Evolutionary conservation across 257 asterid genomes (phyloP).

Genomic region (Agastache rugosa): DNA sequence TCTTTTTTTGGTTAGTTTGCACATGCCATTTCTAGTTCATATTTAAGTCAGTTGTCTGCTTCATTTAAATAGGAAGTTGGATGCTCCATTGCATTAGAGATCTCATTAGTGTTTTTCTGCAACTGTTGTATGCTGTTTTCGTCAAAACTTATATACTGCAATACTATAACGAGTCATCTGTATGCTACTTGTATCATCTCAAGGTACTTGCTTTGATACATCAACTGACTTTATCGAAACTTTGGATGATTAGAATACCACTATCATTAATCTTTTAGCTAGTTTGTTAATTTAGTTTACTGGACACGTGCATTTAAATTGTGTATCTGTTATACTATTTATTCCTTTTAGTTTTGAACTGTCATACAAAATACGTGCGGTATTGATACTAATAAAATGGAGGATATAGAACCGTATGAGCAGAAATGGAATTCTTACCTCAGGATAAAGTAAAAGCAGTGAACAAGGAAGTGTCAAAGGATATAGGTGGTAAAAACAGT

Average conservation of each 20-base stretch:
- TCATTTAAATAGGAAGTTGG: conserved; percentile 2
- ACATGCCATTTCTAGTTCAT: conserved; percentile 25
- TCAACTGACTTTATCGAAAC: not conserved
- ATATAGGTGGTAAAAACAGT: conserved; percentile 29
- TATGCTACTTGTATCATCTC: conserved; percentile 2
- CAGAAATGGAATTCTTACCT: conserved; percentile 18
- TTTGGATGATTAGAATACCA: conserved; percentile 20
- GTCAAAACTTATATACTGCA: not conserved
- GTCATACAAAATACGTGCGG: no score
- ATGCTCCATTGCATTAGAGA: conserved; percentile 8
- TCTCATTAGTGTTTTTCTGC: not conserved
- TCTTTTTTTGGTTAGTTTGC: not conserved
- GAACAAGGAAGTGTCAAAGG: conserved; percentile 38
- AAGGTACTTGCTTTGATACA: conserved; percentile 22
- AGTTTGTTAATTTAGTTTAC: conserved; percentile 20
- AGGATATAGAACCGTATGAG: no score
- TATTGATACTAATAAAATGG: no score
- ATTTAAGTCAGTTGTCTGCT: conserved; percentile 19
- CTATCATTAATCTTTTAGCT: conserved; percentile 13
- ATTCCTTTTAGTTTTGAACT: conserved; percentile 3
- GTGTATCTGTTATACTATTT: conserved; percentile 15
- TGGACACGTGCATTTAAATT: not conserved
- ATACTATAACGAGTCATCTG: conserved; percentile 1
- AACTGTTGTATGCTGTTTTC: not conserved
- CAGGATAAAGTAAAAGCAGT: conserved; percentile 55